Conservation (phyloP, 2,329 filamentous ascomycete genomes). For the Sporothrix phasma region DNA sequence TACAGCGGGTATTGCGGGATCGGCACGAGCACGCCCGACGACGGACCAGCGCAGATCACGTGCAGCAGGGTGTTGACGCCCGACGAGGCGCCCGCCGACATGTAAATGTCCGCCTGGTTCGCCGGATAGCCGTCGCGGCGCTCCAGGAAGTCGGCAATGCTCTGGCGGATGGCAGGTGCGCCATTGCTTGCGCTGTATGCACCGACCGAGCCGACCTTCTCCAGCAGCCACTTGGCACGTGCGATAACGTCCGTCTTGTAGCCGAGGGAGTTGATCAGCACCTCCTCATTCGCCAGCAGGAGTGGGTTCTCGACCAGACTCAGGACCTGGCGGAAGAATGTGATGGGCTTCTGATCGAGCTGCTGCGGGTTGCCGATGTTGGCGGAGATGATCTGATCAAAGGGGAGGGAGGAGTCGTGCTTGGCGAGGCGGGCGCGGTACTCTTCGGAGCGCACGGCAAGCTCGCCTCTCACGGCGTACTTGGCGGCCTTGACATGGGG, state of each 20-base stretch:
- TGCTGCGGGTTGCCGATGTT: conserved; percentile 99
- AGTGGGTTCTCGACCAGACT: conserved; percentile 85
- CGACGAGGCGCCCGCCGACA: conserved; percentile 83
- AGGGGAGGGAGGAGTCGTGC: conserved; percentile 56
- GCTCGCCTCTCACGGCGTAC: conserved; percentile 93
- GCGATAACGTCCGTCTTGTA: conserved; percentile 87
- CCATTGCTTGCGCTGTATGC: conserved; percentile 95
- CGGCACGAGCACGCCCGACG: conserved; percentile 79
- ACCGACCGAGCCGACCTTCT: conserved; percentile 79
- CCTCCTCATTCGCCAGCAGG: conserved; percentile 72
- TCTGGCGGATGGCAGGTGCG: conserved; percentile 75
- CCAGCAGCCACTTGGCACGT: conserved; percentile 69
- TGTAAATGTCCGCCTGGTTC: conserved; percentile 72
- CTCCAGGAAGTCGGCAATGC: conserved; percentile 87
- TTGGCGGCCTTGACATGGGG: conserved; percentile 75
- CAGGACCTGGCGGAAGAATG: conserved; percentile 95
- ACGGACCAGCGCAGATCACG: conserved; percentile 68
- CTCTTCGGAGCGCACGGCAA: conserved; percentile 86
- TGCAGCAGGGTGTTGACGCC: conserved; percentile 91
- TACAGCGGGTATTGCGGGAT: conserved; percentile 98
- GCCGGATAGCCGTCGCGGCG: conserved; percentile 82
- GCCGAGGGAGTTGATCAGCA: conserved; percentile 63
- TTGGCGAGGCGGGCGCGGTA: conserved; percentile 66
- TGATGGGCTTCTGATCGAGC: conserved; percentile 97
- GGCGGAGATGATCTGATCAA: conserved; percentile 84